phyloP scores from a whole-genome alignment of 345 rosid species.

The Nephelium lappaceum region DNA sequence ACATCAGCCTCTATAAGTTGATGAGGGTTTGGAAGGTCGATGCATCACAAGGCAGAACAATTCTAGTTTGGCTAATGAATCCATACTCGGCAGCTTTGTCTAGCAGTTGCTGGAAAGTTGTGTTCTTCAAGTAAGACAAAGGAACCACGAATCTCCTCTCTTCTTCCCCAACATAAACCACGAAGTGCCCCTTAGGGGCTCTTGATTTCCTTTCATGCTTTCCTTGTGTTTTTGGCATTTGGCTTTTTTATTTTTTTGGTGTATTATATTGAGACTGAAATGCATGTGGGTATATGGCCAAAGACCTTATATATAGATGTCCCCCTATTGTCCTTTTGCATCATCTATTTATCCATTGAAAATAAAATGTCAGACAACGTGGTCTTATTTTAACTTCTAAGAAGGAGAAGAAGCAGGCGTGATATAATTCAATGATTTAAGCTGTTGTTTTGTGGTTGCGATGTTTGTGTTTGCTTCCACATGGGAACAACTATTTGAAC shows the following conservation, averaged over 20 bases:
- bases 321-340: neutral
- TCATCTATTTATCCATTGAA: neutral
- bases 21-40: conserved; percentile 9
- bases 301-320: neutral
- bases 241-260: too few relatives aligned
- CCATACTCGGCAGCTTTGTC: conserved; percentile 22
- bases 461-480: neutral
- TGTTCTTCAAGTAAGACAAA: conserved; percentile 16
- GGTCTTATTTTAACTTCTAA: neutral
- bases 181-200: conserved; percentile 28
- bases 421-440: neutral
- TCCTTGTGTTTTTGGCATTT: neutral
- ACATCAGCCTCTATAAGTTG: neutral
- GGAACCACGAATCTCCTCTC: conserved; percentile 11
- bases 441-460: neutral
- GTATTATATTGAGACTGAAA: neutral
- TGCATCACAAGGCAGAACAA: conserved; percentile 22
- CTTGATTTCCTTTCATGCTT: conserved; percentile 3
- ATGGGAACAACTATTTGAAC: neutral
- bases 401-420: neutral
- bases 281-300: neutral
- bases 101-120: conserved; percentile 12
- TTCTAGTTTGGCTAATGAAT: neutral
- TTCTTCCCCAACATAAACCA: conserved; percentile 19
- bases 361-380: neutral